phyloP scores from a whole-genome alignment of 345 rosid genomes.

The Linum tenue region DNA sequence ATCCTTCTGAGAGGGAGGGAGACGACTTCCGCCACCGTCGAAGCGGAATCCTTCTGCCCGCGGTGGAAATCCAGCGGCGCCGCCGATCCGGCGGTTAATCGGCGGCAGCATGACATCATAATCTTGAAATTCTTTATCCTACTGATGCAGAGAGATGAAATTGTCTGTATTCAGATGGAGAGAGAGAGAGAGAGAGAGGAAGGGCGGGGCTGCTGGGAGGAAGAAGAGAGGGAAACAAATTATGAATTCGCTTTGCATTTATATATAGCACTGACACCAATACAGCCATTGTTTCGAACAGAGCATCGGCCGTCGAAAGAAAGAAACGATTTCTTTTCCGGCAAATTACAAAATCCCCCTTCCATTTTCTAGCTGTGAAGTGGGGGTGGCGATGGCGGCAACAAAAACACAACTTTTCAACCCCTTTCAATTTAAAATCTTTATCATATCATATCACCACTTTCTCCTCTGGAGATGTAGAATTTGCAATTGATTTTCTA shows the following conservation, averaged over 20 bases:
- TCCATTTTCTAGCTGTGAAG: too few relatives aligned
- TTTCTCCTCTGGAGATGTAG: too few relatives aligned
- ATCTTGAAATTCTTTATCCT: neutral
- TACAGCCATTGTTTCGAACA: neutral
- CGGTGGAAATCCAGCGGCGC: neutral
- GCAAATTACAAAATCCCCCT: neutral
- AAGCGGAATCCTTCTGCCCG: conserved; percentile 14
- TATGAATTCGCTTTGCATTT: neutral
- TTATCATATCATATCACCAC: too few relatives aligned
- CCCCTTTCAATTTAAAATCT: too few relatives aligned
- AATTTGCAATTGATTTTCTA: too few relatives aligned
- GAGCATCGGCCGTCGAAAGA: neutral
- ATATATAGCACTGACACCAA: neutral
- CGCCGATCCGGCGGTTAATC: conserved; percentile 29
- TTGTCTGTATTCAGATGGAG: neutral
- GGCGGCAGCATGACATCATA: conserved; percentile 54
- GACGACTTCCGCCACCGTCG: conserved; percentile 21
- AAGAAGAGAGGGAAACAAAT: neutral
- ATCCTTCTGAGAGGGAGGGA: conserved; percentile 17
- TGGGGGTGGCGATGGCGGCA: too few relatives aligned
- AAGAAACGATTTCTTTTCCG: too few relatives aligned
- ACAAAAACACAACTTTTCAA: too few relatives aligned
- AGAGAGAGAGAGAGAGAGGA: conserved; percentile 9
- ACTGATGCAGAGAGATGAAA: neutral
- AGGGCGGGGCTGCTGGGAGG: too few relatives aligned